Base-by-base conservation (phyloP, 257 asterid species). In the Petunia secreta region DNA sequence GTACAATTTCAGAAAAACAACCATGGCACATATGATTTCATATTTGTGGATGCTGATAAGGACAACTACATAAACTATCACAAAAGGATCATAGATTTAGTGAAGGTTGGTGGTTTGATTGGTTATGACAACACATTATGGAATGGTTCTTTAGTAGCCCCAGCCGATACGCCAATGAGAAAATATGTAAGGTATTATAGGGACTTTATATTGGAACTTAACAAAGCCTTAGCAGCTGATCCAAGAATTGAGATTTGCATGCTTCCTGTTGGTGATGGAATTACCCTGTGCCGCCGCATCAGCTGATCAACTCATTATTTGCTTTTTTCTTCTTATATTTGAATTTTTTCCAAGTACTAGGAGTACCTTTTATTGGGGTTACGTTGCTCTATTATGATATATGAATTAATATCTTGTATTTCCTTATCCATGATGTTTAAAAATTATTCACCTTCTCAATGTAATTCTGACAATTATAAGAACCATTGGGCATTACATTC, bases 121-220 rank as follows among this genome's bases (percentile, higher is more conserved):
- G 86, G 86, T 4, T 83, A 83, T 52, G 86, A 83, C 66, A 83
- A 83, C 79, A 83, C 86, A 46, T 73, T 83, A n/a, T 83, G 83
- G 83, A 79, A 79, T 58, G 86, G 86, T 0, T 83, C 86, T 0
- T 83, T 83, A 50, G 86, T 66, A 0, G 78, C 80, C 3, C 80
- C 84, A 8, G 37, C 75, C 0, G 84, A 62, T 34, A 75, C 58
- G 1, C 86, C 84, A 0, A 80, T 83, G 86, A 75, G 83, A 63
- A 80, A 83, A 34, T 80, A 83, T 7, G 81, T 83, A 3, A 79
- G 64, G 81, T 79, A 79, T 34, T 79, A 83, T 53, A 80, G 81
- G 34, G 84, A 79, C 64, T 83, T 74, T 6, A 81, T 80, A 38
- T 57, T 83, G 79, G 84, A 80, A 8, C 81, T 83, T 9, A 83